Evolutionary conservation across 768 basidiomycete genomes (phyloP).

Genomic region (Paxillus involutus): DNA sequence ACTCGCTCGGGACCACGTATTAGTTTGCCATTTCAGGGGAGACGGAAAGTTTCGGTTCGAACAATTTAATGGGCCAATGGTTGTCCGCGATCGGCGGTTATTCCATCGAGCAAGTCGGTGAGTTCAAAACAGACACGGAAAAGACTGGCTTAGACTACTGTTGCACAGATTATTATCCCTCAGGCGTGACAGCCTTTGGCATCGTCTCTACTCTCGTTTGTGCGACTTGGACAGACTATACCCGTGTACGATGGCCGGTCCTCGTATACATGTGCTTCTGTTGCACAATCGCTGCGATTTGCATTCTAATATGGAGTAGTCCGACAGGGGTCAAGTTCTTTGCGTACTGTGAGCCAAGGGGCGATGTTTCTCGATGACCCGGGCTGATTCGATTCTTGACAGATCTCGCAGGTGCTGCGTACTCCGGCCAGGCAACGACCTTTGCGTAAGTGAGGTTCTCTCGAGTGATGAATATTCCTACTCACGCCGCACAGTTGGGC

Average conservation of each 20-base stretch:
- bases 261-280: slow-evolving; percentile 62
- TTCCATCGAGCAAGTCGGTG: slow-evolving; percentile 62
- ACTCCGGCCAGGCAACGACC: slow-evolving; percentile 74
- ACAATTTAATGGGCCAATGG: slow-evolving; percentile 76
- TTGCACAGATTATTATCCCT: slow-evolving; percentile 54
- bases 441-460: slow-evolving; percentile 51
- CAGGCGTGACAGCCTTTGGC: slow-evolving; percentile 63
- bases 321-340: slow-evolving; percentile 70
- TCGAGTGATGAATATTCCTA: neutral
- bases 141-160: neutral
- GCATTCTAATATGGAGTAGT: slow-evolving; percentile 60
- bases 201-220: slow-evolving; percentile 64
- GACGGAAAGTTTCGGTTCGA: slow-evolving; percentile 66
- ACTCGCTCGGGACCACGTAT: neutral
- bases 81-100: slow-evolving; percentile 60
- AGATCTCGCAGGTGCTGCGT: slow-evolving; percentile 66
- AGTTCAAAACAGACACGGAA: slow-evolving; percentile 5
- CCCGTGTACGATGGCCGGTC: slow-evolving; percentile 58
- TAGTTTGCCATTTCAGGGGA: slow-evolving; percentile 69
- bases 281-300: slow-evolving; percentile 52
- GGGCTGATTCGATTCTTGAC: neutral
- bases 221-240: slow-evolving; percentile 63
- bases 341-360: slow-evolving; percentile 58
- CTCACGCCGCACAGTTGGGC: slow-evolving; percentile 54
- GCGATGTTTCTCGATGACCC: neutral